These are phyloP conservation scores for Actinomortierella ambigua DNA, from an alignment of 371 early-diverging fungal genomes.

Conservation along the genomic window DNA sequence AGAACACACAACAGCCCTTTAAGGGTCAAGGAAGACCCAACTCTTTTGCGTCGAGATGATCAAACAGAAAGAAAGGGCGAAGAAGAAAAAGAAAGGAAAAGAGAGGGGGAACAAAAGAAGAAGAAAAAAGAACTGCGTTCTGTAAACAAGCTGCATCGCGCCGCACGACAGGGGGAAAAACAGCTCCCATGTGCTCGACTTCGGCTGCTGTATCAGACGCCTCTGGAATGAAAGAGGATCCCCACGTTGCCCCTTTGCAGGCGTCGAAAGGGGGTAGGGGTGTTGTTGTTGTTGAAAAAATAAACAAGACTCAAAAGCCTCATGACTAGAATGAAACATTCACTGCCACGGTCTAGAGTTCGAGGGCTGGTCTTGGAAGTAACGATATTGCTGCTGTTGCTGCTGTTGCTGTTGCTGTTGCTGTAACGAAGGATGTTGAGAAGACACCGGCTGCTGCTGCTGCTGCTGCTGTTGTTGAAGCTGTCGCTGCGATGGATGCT, in stretches of 20 bases:
- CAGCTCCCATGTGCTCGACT: too few relatives aligned
- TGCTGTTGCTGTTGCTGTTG: conserved; percentile 20
- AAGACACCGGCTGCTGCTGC: neutral
- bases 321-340: neutral
- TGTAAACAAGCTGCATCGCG: too few relatives aligned
- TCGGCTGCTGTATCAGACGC: too few relatives aligned
- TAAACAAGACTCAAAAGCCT: neutral
- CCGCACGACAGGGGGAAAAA: too few relatives aligned
- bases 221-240: too few relatives aligned
- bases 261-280: too few relatives aligned
- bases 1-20: too few relatives aligned
- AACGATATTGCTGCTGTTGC: conserved; percentile 2
- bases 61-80: neutral
- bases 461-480: conserved; percentile 7
- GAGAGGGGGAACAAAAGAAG: neutral
- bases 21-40: too few relatives aligned
- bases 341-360: neutral
- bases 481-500: neutral
- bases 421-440: conserved; percentile 7
- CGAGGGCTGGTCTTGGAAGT: neutral
- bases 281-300: conserved; percentile 1
- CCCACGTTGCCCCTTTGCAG: too few relatives aligned
- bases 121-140: too few relatives aligned
- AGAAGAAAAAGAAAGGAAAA: neutral
- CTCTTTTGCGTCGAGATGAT: too few relatives aligned